Base-by-base conservation (phyloP, 768 basidiomycete species). In the Tricholoma furcatifolium region DNA sequence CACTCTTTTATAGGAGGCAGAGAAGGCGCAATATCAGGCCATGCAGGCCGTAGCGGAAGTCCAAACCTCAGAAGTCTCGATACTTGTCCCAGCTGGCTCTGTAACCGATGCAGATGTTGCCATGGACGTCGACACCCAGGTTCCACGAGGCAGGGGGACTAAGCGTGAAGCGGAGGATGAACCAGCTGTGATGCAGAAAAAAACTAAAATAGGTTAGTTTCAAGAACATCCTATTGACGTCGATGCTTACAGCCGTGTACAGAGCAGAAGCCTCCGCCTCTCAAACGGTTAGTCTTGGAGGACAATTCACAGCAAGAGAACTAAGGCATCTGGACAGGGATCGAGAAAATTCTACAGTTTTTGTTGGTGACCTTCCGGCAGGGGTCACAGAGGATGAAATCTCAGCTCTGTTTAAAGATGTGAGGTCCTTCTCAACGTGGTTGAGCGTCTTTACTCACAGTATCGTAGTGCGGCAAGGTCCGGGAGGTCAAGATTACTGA, bases 291-390 rank as follows among this genome's bases (percentile, higher is more conserved):
- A 35, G 64, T 55, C 43, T 40, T 50, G 24, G 50, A 50, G 6
- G 34, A 32, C 6, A 12, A 27, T 9, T 10, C 12, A 14, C 11
- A 5, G 8, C 36, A 27, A 17, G 2, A 17, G 24, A 23, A 15
- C 32, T 27, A 24, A 27, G 57, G 4, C 27, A 38, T 41, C 49
- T 45, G 20, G 34, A 51, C 53, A 95, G 96, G 58, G 97, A 99
- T 70, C 92, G 97, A 42, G 97, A 99, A 72, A 91, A 98, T 60
- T 83, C 86, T 24, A 96, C 93, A 0, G 87, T 98, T 4, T 91
- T 98, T 53, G 88, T 97, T 12, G 80, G 85, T 3, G 84, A 88
- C 41, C 70, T 97, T 9, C 81, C 84, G 0, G 40, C 67, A 15
- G 76, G 71, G 10, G 75, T 78, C 9, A 74, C 74, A 0, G 87